Evolutionary conservation across 306 rosid genomes (phyloP), one percentile per base, ranked within the genome.

Genomic region (Argentina anserina): DNA sequence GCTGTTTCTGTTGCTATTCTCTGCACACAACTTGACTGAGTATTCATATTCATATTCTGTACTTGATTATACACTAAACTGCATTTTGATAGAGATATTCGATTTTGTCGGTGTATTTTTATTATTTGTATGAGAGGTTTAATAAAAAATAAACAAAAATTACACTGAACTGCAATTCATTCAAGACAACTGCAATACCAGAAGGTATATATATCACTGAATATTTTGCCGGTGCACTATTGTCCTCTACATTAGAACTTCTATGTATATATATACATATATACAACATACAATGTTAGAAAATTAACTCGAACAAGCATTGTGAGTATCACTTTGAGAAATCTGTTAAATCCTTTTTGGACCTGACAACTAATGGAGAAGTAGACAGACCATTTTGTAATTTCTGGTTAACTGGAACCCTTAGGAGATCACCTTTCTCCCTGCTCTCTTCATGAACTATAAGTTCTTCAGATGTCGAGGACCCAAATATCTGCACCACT

Each of bases 401-500:
- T 14, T 68, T 67, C 31, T 49, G 75, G 56, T 60, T 71, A 21
- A 34, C 3, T 8, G 61, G 68, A 53, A 65, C 66, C 41, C 61
- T 29, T 5, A 18, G 65, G 60, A 50, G 72, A 52, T 63, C 71
- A 42, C 69, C 39, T 47, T 73, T 69, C 53, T 73, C 50, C 34
- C 68, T 74, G 20, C 40, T 33, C 34, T 56, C 65, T 53, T 73
- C 42, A 33, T 40, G 52, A 58, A 10, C 69, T 12, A 20, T 37
- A 28, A 36, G 28, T n/a, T 79, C 47, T 13, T 71, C n/a, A 25
- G 82, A 39, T 17, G 76, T 9, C 17, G 85, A 80, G 41, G 82
- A 63, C 25, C 84, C 88, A 63, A 76, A 61, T 67, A 86, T 75
- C 84, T 90, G 93, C 74, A 90, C 93, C 39, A 87, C 52, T 65